phyloP scores from a whole-genome alignment of 2,329 filamentous ascomycete species.

The Aspergillus phoenicis region DNA sequence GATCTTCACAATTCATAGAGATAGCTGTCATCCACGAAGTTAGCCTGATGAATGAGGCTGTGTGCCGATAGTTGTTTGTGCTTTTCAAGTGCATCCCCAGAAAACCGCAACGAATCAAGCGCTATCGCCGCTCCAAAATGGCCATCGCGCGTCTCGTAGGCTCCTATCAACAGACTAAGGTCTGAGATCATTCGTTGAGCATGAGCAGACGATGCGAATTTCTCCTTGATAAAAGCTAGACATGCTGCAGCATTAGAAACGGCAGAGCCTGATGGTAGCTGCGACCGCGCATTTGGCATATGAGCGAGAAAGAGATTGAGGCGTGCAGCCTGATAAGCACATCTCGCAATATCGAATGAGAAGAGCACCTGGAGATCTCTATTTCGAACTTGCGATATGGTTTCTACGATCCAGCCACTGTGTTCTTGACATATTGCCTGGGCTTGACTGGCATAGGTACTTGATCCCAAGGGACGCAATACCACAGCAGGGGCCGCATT shows the following conservation, averaged over 20 bases:
- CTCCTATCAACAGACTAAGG: neutral
- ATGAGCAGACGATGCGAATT: neutral
- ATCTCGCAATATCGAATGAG: conserved; percentile 1
- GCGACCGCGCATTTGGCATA: neutral
- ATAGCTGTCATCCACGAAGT: conserved; percentile 6
- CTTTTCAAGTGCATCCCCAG: neutral
- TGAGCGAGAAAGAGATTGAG: neutral
- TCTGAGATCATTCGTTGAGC: neutral
- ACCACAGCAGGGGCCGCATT: neutral
- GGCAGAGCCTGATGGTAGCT: neutral
- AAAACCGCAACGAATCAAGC: neutral
- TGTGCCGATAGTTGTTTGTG: neutral
- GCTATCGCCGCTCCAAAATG: neutral
- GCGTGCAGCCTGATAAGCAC: conserved; percentile 1
- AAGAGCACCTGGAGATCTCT: neutral
- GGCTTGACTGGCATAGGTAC: neutral
- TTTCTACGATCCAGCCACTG: neutral
- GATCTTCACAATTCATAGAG: neutral
- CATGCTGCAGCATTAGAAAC: neutral
- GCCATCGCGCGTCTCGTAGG: neutral
- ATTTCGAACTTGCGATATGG: neutral
- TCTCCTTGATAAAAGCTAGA: neutral
- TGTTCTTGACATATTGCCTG: neutral
- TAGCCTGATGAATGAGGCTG: conserved; percentile 1
- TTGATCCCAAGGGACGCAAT: neutral